Evolutionary conservation across 441 rosid species (phyloP), one percentile per base, ranked within the genome.

Genomic region (Sinapis alba): DNA sequence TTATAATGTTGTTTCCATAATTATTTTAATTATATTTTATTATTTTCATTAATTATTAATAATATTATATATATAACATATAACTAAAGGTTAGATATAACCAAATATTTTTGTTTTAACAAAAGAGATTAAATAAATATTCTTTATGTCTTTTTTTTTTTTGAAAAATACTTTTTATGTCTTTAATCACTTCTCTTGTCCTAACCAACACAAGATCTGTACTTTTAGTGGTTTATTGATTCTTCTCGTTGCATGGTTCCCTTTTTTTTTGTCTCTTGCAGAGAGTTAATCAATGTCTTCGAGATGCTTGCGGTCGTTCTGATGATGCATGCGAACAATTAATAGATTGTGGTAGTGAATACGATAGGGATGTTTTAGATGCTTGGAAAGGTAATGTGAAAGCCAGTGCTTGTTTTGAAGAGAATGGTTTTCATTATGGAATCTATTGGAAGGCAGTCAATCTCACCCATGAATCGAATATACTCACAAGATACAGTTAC

Each of bases 261-360:
- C 8, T 4, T 18, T 15, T 78, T 50, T 18, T 20, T 38, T 34
- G 30, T 61, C 7, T 21, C 16, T 71, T 27, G 21, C 90, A 94
- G 98, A 90, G 98, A 86, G 95, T 92, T 51, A 86, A 92, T 76
- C 89, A 88, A 59, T 94, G 98, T 79, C 87, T 94, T 77, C 86
- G 85, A 67, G 64, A 85, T 65, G 98, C 88, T 32, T 91, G 97
- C 72, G 60, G 9, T 53, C 1, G 45, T 2, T 68, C 82, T 65
- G 11, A 0, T 1, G 18, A 2, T 38, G 47, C 12, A 12, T 41
- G 53, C 19, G 15, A 15, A 45, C 1, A 45, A 15, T 9, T 45
- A 6, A 45, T 45, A 45, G 53, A 15, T 45, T 45, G 53, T 43
- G 50, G 50, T 43, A 18, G 51, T 43, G 18, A n/a, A 43, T 5